phyloP scores from a whole-genome alignment of 192 early-diverging fungal genomes.

The Phycomyces blakesleeanus region DNA sequence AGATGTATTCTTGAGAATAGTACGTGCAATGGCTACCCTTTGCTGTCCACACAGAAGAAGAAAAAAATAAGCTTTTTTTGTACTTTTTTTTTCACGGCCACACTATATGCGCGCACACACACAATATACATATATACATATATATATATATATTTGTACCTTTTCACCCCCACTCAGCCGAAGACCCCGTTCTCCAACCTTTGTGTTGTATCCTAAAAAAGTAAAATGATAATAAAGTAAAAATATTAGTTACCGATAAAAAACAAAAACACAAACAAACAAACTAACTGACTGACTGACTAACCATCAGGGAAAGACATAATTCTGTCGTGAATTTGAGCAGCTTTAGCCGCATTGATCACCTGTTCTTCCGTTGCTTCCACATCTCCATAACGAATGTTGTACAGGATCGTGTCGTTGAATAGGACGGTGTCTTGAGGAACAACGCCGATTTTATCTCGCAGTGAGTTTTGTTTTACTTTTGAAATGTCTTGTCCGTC shows the following conservation, averaged over 20 bases:
- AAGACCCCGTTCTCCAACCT: conserved; percentile 65
- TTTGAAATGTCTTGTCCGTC: conserved; percentile 77
- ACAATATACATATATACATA: too few species aligned
- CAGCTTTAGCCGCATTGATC: conserved; percentile 61
- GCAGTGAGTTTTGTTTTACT: conserved; percentile 68
- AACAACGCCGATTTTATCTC: conserved; percentile 85
- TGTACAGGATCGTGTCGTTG: conserved; percentile 91
- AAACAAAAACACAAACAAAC: too few species aligned
- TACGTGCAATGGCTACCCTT: conserved; percentile 80
- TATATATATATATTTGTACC: conserved; percentile 8
- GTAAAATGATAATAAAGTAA: background rate
- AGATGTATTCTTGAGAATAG: conserved; percentile 64
- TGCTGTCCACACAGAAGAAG: conserved; percentile 51
- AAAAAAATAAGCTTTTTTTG: background rate
- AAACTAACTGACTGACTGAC: too few species aligned
- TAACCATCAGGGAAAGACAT: conserved; percentile 69
- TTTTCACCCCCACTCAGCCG: conserved; percentile 90
- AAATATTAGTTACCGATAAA: too few species aligned
- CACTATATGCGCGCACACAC: too few species aligned
- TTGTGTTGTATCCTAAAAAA: conserved; percentile 44
- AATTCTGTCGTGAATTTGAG: conserved; percentile 80
- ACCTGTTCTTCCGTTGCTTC: conserved; percentile 70
- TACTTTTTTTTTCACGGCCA: too few species aligned
- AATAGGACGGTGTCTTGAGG: conserved; percentile 94
- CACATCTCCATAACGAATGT: conserved; percentile 82